Evolutionary conservation across 2,329 filamentous ascomycete genomes (phyloP), one percentile per base, ranked within the genome.

Genomic region (Parastagonospora nodorum): DNA sequence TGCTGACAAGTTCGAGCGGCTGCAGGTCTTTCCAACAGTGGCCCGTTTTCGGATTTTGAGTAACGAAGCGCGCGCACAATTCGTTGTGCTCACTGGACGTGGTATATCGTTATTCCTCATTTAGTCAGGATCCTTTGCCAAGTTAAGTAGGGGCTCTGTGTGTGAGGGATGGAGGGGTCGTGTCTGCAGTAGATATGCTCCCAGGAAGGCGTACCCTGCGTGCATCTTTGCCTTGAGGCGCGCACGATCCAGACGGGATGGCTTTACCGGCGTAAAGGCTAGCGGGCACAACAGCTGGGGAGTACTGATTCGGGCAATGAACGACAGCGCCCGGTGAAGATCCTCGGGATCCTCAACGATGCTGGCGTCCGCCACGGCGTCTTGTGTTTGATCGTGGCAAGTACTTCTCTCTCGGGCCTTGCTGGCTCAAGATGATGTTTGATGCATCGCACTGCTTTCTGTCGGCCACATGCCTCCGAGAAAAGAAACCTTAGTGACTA

Each of bases 221-320:
- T 52, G 37, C 58, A 66, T 63, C 58, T 57, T 57, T 48, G 53
- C 59, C 61, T 44, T 47, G 42, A 54, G 61, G 64, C 63, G 63
- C 63, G 66, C 66, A 63, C 59, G 63, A 66, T 63, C 61, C 63
- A 64, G 63, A 59, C 62, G 65, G 67, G 65, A 60, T 56, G 66
- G 67, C 67, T 70, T 65, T 58, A 55, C 53, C 61, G 66, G 66
- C 63, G 68, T 66, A 55, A 46, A 60, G 55, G 50, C 63, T 63
- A 66, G 61, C 61, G 61, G 67, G 54, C 61, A 62, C 63, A 60
- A 67, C 59, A 59, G 63, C 54, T 64, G 55, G 59, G 55, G 57
- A 53, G 45, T 50, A 37, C 63, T 59, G 42, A 36, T 63, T 65
- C 46, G 47, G 63, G 67, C 51, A 68, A 57, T 61, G 63, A 63